Evolutionary conservation across 805 yeast species (phyloP), one percentile per base, ranked within the genome.

Genomic region (Candida nonsorbophila): DNA sequence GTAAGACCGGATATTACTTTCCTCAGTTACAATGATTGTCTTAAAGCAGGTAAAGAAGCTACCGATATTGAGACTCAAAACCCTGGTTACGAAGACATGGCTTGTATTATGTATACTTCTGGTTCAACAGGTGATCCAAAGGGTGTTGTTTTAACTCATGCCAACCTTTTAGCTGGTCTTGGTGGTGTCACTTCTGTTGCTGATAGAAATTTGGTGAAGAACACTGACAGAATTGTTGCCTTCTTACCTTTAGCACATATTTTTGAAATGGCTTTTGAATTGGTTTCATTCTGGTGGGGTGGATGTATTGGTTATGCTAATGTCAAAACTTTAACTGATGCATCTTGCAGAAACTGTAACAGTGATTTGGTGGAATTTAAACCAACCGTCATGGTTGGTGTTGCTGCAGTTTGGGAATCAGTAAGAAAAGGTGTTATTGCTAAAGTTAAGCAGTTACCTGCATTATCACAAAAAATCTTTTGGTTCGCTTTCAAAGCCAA

Each of bases 341-440:
- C 71, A 2, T 84, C 94, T 2, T 77, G 84, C 51, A 78, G 74
- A 48, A 84, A 92, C 63, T 87, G 95, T 66, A 63, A 73, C 33
- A 90, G 96, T 49, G 98, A 92, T 57, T 74, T 92, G 67, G 74
- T 70, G 33, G 84, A 82, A 49, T 84, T 87, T 61, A 71, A 77
- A 55, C 98, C 98, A 35, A 84, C 96, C 4, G 61, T 88, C 44
- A 84, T 92, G 95, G 96, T 87, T 41, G 98, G 96, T 58, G 98
- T 92, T 33, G 97, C 97, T 11, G 95, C 97, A 4, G 97, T 92
- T 30, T 92, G 96, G 95, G 98, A 92, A 67, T 72, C 82, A 21
- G 85, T 92, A 37, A 82, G 88, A 58, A 92, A 92, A 68, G 98
- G 98, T 35, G 82, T 92, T 36, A 37, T 85, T 34, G 74, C 74